Evolutionary conservation across 257 asterid genomes (phyloP).

Genomic region (Voacanga thouarsii): DNA sequence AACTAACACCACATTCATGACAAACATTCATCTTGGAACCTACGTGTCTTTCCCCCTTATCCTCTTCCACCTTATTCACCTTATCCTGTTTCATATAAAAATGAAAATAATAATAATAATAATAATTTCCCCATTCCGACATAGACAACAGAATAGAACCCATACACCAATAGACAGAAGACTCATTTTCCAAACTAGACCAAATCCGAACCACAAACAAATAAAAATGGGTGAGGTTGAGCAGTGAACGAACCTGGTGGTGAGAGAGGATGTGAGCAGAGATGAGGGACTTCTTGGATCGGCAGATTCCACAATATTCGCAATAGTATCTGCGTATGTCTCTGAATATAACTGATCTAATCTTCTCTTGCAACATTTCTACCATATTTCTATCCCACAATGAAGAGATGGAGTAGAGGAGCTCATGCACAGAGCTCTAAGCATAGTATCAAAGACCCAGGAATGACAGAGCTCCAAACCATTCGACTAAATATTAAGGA

Average conservation of each 20-base stretch:
- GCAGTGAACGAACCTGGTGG: slow-evolving; percentile 41
- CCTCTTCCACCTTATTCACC: slow-evolving; percentile 38
- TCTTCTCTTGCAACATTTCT: slow-evolving; percentile 22
- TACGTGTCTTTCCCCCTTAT: slow-evolving; percentile 23
- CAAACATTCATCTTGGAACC: slow-evolving; percentile 45
- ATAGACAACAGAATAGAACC: too few species aligned
- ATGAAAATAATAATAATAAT: not conserved
- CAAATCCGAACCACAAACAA: not conserved
- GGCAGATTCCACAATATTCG: slow-evolving; percentile 77
- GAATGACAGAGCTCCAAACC: not conserved
- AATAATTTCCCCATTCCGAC: not conserved
- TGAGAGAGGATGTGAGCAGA: slow-evolving; percentile 55
- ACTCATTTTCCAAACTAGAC: not conserved
- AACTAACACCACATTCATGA: slow-evolving; percentile 65
- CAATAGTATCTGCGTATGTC: slow-evolving; percentile 77
- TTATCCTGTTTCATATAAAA: slow-evolving; percentile 6
- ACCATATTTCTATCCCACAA: not conserved
- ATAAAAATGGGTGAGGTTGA: not conserved
- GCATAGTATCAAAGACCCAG: not conserved
- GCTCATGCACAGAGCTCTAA: not conserved
- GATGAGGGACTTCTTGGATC: slow-evolving; percentile 78
- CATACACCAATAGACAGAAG: not conserved
- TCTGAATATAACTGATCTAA: slow-evolving; percentile 43
- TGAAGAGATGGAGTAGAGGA: not conserved
- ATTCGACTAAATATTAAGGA: not conserved